A percentile compares a stretch with the other conserved stretches of the same genome.
phyloP scores from a whole-genome alignment of 2,329 filamentous ascomycete genomes.

The Verticillium tricorpus region DNA sequence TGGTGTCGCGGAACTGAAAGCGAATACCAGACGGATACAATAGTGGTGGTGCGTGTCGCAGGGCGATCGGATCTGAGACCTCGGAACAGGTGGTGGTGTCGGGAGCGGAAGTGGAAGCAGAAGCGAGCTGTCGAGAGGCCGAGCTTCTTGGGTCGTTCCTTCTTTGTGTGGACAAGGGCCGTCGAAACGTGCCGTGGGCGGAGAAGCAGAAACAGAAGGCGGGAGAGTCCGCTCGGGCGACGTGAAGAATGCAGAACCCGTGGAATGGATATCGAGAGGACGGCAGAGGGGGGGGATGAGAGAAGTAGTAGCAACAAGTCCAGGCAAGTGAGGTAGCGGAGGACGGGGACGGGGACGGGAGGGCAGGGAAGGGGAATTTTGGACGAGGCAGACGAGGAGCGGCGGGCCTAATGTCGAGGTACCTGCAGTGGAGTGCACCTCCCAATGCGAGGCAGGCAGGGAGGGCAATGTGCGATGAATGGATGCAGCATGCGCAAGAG shows the following conservation, averaged over 20 bases:
- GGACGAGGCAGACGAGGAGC: background rate
- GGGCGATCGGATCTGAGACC: background rate
- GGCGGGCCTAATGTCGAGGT: background rate
- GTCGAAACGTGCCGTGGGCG: background rate
- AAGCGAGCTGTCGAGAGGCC: background rate
- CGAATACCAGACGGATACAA: background rate
- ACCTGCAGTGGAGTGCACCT: background rate
- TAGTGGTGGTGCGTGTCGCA: background rate
- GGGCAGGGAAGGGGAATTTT: background rate
- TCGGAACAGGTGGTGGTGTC: background rate
- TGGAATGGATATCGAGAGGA: background rate
- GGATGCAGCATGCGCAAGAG: background rate
- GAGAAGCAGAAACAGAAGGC: background rate
- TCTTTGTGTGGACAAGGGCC: background rate
- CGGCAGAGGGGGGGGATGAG: background rate
- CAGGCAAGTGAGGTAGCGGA: background rate
- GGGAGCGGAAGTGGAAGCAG: background rate
- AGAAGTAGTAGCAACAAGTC: background rate
- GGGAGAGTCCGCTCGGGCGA: background rate
- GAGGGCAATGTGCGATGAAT: background rate
- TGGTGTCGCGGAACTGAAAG: background rate
- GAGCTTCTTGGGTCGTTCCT: background rate
- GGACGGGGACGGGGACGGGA: background rate
- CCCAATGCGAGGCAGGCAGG: background rate
- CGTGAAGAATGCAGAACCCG: background rate